Conservation (phyloP, 805 yeast genomes). For the Yamadazyma ubonensis region DNA sequence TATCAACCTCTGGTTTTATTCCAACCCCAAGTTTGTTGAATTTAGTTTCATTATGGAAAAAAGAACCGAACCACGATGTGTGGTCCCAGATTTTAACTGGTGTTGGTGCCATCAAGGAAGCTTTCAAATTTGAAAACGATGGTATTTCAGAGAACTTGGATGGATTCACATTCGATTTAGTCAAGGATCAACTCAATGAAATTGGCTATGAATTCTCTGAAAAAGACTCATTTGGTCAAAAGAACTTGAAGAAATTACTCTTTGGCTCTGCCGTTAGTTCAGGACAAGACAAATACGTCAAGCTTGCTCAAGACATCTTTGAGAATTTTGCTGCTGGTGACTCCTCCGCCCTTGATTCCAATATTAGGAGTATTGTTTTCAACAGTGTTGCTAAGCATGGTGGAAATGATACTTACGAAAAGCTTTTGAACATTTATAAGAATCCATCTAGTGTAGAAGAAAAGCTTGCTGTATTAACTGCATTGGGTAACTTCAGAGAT, state of each 20-base stretch:
- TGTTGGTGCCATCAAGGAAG: constrained; percentile 47
- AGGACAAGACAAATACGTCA: constrained; percentile 45
- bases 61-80: constrained; percentile 61
- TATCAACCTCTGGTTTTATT: constrained; percentile 69
- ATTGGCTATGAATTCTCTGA: constrained; percentile 66
- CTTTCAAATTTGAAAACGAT: constrained; percentile 56
- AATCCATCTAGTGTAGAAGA: constrained; percentile 64
- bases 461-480: constrained; percentile 64
- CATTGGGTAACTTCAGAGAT: constrained; percentile 64
- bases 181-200: constrained; percentile 50
- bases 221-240: constrained; percentile 56
- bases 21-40: constrained; percentile 59
- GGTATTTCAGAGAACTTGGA: constrained; percentile 48
- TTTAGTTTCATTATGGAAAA: constrained; percentile 59
- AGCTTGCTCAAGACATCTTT: constrained; percentile 41
- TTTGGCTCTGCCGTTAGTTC: constrained; percentile 59
- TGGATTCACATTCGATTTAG: constrained; percentile 53
- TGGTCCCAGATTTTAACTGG: constrained; percentile 61
- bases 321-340: constrained; percentile 59
- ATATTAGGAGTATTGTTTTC: constrained; percentile 67
- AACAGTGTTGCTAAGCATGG: constrained; percentile 65
- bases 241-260: constrained; percentile 65
- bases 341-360: constrained; percentile 67
- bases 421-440: constrained; percentile 57
- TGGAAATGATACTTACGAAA: constrained; percentile 59